Base-by-base conservation (phyloP, 768 basidiomycete species). In the Leccinum broughii region DNA sequence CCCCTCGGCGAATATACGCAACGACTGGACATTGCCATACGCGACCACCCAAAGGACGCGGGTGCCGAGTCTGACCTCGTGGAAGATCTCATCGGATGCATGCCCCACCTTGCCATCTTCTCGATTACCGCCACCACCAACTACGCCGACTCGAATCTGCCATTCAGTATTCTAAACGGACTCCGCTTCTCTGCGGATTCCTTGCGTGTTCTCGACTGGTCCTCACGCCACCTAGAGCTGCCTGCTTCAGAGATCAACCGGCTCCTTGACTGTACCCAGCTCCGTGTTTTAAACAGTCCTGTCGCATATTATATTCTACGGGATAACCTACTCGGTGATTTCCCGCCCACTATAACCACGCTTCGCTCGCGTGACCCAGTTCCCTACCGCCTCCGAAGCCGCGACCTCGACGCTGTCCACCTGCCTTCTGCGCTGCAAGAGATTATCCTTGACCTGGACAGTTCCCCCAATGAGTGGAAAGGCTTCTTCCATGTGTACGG, bases 301-400 rank as follows among this genome's bases (percentile, higher is more conserved):
- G 4, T 9, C n/a, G 4, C 10, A 5, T 3, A 7, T 2, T 30
- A 0, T 44, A n/a, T n/a, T 0, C 17, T 9, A 4, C n/a, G 17
- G 41, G n/a, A 44, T 3, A n/a, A n/a, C n/a, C 41, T 6, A 44
- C 41, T 2, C 41, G n/a, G 8, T 41, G 0, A 17, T 41, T n/a
- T 44, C 17, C 41, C 41, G n/a, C n/a, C n/a, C 10, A 44, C 41
- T 44, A 9, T 44, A 13, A 44, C 41, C n/a, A 44, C n/a, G n/a
- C 0, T 44, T 9, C 41, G 41, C 41, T 10, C n/a, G 41, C 9
- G n/a, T n/a, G 17, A 3, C 14, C 0, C 4, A 15, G n/a, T n/a
- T 41, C 15, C 39, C 39, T n/a, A 41, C 39, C 1, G 8, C 39
- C 6, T 17, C 39, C 15, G n/a, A 41, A 8, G 17, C 39, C 8